Conservation (phyloP, 495 filamentous ascomycete species). For the Neurospora sp. region DNA sequence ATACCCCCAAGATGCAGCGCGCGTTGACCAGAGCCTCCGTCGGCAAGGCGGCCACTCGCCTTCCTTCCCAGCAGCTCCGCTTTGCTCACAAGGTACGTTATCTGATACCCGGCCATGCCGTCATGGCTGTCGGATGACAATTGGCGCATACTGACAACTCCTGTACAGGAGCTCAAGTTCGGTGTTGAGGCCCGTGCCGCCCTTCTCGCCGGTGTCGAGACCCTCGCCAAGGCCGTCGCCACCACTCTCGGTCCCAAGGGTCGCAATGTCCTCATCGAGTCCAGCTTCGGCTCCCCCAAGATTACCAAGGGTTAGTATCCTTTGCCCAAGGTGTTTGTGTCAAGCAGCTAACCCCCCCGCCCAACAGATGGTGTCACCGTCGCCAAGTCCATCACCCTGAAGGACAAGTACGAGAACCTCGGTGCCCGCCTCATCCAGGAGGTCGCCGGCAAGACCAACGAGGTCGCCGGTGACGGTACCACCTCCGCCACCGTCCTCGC, state of each 20-base stretch:
- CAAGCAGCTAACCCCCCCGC: conserved; percentile 5
- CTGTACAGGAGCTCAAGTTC: conserved; percentile 82
- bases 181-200: conserved; percentile 87
- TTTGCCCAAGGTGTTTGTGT: background rate
- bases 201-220: conserved; percentile 90
- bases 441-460: conserved; percentile 98
- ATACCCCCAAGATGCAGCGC: conserved; percentile 33
- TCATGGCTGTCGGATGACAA: conserved; percentile 5
- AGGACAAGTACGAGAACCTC: conserved; percentile 99
- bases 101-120: background rate
- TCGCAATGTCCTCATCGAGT: conserved; percentile 95
- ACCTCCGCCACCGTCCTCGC: conserved; percentile 96
- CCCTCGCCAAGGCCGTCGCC: conserved; percentile 89
- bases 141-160: conserved; percentile 2
- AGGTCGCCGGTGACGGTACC: conserved; percentile 95
- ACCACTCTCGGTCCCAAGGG: conserved; percentile 97
- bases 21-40: conserved; percentile 50
- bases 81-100: conserved; percentile 84
- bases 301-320: conserved; percentile 84
- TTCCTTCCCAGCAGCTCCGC: conserved; percentile 72
- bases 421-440: conserved; percentile 94
- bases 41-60: conserved; percentile 41
- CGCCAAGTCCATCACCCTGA: conserved; percentile 78
- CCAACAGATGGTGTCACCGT: conserved; percentile 83
- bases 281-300: conserved; percentile 94